Percentiles rank a stretch among this genome's conserved stretches.
These are phyloP conservation scores for Graphium sp. DNA, from an alignment of 2,329 filamentous ascomycete species.

Conservation along the genomic window DNA sequence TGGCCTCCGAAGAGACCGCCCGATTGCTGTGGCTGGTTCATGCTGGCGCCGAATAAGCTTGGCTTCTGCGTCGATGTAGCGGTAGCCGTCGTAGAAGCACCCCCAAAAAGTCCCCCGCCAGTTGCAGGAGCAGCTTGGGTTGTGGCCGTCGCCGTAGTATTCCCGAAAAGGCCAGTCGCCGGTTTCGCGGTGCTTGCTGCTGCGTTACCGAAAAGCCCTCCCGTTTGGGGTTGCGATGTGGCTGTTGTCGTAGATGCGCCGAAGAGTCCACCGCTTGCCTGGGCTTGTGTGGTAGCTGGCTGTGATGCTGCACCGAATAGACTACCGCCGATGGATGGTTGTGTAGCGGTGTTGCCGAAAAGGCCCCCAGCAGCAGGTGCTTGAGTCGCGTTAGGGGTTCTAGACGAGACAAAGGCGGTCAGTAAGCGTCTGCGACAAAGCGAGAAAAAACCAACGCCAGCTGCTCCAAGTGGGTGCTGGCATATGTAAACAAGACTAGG, in stretches of 20 bases:
- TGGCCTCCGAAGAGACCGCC: conserved; percentile 6
- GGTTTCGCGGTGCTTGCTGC: conserved; percentile 10
- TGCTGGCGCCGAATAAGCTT: background rate
- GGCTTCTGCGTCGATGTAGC: too few relatives aligned
- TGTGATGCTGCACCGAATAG: conserved; percentile 3
- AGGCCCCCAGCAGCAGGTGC: conserved; percentile 17
- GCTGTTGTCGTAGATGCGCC: conserved; percentile 13
- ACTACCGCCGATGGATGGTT: conserved; percentile 4
- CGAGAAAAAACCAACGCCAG: too few relatives aligned
- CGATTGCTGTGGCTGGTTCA: conserved; percentile 2
- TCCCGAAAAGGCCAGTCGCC: conserved; percentile 7
- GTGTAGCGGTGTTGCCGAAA: conserved; percentile 14
- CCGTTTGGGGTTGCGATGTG: conserved; percentile 10
- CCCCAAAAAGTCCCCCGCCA: conserved; percentile 8
- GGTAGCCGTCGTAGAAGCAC: conserved; percentile 1
- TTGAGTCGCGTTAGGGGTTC: conserved; percentile 14
- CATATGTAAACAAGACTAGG: too few relatives aligned
- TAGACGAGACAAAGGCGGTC: conserved; percentile 2
- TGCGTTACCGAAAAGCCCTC: conserved; percentile 15
- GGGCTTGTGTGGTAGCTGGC: conserved; percentile 11
- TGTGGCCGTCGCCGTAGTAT: background rate
- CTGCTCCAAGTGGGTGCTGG: too few relatives aligned
- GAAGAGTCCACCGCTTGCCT: conserved; percentile 18
- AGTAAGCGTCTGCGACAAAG: too few relatives aligned
- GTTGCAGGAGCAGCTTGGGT: conserved; percentile 5